These are phyloP conservation scores for Lactuca saligna DNA, from an alignment of 129 eudicot genomes.

Conservation along the genomic window DNA sequence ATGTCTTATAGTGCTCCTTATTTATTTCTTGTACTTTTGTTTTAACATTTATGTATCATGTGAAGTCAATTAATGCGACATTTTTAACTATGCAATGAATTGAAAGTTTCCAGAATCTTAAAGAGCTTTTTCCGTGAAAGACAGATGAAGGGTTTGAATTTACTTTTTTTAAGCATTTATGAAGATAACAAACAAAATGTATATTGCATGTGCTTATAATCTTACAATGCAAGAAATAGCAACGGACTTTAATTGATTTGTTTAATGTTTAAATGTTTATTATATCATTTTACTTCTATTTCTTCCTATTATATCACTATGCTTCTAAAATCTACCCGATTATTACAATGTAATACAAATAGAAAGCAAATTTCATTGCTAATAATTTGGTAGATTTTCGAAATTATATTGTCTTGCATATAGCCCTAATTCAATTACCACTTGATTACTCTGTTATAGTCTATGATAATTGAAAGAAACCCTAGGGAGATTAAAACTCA, in stretches of 20 bases:
- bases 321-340: no score
- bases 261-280: no score
- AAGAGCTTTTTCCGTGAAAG: slow-evolving; percentile 4
- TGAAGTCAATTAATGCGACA: slow-evolving; percentile 18
- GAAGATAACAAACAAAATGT: slow-evolving; percentile 2
- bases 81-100: slow-evolving; percentile 3
- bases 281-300: no score
- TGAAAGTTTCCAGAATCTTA: slow-evolving; percentile 10
- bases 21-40: neutral
- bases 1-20: neutral
- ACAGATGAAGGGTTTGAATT: slow-evolving; percentile 18
- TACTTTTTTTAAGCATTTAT: slow-evolving; percentile 5
- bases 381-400: no score
- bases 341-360: no score
- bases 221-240: no score
- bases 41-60: slow-evolving; percentile 5
- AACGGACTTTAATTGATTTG: no score
- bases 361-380: no score
- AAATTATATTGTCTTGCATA: no score
- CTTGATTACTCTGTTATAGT: neutral
- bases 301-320: no score
- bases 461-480: neutral
- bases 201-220: neutral
- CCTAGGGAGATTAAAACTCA: neutral
- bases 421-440: no score